Evolutionary conservation across 108 stramenopile species (phyloP), one percentile per base, ranked within the genome.

Genomic region (Nitzschia sp.): DNA sequence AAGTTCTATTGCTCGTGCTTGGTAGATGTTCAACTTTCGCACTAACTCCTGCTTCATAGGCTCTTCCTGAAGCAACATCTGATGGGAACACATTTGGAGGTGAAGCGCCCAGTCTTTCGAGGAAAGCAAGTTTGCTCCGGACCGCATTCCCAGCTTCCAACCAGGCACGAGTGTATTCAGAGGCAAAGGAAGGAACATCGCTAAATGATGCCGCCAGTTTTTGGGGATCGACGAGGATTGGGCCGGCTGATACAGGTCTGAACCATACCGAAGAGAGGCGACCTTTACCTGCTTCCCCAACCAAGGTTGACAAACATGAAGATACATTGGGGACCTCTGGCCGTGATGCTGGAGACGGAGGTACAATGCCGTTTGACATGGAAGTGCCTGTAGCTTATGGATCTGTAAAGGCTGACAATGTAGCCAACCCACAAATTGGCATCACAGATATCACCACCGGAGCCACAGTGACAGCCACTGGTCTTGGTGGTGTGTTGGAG

Each of bases 281-380:
- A 34, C 21, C 3, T 5, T 0, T 6, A 39, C 57, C 37, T 39
- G 3, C 19, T 0, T 62, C 61, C 11, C 40, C 43, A 22, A 37
- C 41, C 10, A 17, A 62, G 5, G 6, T 24, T 0, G 43, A 17
- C 10, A 39, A 44, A 14, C 17, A 19, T 19, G 61, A 46, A 22
- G 43, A 46, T 43, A 20, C 43, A 5, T 24, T 43, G 14, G 22
- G 9, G 1, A 5, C 39, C 10, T 17, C 57, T 3, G 9, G 17
- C 43, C 61, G 43, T 11, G 11, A 39, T 22, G 21, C 5, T 25
- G 43, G n/a, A 10, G 51, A 22, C 8, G 76, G 67, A 53, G 72
- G 66, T 24, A 5, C 65, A 10, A 62, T 75, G 59, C 75, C 53
- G 20, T 78, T 82, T 75, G 81, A 83, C 34, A 69, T 83, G 77